These are phyloP conservation scores for Peronospora farinosa DNA, from an alignment of 352 stramenopile species.

Conservation along the genomic window DNA sequence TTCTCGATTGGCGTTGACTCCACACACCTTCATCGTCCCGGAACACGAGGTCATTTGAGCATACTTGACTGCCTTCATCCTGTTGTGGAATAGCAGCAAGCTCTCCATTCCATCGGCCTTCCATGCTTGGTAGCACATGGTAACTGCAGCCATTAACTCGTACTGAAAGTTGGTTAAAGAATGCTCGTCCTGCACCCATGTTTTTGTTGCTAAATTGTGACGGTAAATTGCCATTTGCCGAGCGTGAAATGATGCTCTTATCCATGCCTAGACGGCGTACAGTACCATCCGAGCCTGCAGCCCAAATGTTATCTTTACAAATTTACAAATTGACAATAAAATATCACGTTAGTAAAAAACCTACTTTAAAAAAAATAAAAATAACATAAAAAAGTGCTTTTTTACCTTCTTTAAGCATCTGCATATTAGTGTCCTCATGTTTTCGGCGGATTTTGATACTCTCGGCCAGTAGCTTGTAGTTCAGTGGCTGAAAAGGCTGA, in stretches of 20 bases:
- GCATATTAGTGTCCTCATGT: constrained; percentile 76
- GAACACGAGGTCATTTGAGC: constrained; percentile 80
- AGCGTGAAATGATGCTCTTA: constrained; percentile 76
- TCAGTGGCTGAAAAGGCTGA: constrained; percentile 82
- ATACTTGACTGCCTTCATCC: constrained; percentile 81
- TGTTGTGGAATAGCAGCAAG: constrained; percentile 59
- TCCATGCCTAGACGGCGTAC: constrained; percentile 77
- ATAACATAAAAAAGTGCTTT: not conserved
- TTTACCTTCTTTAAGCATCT: constrained; percentile 68
- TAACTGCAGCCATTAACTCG: constrained; percentile 81
- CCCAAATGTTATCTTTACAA: constrained; percentile 74
- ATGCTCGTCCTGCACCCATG: constrained; percentile 41
- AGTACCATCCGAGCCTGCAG: constrained; percentile 62
- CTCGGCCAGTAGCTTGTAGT: constrained; percentile 79
- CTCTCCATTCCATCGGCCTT: constrained; percentile 84
- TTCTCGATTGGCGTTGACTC: constrained; percentile 80
- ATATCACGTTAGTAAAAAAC: not conserved
- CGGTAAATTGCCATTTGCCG: constrained; percentile 38
- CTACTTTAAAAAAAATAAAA: not conserved
- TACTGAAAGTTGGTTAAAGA: constrained; percentile 86
- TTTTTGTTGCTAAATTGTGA: constrained; percentile 61
- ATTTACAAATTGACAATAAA: not conserved
- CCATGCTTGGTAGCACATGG: constrained; percentile 80
- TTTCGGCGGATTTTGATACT: constrained; percentile 69
- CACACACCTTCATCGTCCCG: constrained; percentile 82